Conservation (phyloP, 2,329 filamentous ascomycete genomes). For the Malbranchea zuffiana region DNA sequence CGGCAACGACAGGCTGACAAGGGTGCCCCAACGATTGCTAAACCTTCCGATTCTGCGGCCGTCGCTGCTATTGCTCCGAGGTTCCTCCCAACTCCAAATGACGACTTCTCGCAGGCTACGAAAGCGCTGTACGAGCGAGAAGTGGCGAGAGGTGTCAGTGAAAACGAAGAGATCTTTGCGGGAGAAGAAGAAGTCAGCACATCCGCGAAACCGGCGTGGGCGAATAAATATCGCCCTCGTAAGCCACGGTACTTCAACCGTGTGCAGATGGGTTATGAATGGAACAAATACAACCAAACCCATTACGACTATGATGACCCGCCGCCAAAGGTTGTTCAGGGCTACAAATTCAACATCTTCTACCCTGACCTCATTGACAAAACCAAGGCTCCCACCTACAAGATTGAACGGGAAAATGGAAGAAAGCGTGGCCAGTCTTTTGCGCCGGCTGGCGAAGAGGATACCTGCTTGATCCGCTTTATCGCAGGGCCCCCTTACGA, state of each 20-base stretch:
- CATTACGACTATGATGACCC: slow-evolving; percentile 99
- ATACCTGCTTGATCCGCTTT: slow-evolving; percentile 93
- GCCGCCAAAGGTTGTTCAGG: slow-evolving; percentile 93
- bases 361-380: slow-evolving; percentile 96
- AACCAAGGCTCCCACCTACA: slow-evolving; percentile 85
- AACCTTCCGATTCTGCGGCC: slow-evolving; percentile 27
- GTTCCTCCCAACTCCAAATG: slow-evolving; percentile 58
- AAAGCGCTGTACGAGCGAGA: slow-evolving; percentile 87
- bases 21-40: slow-evolving; percentile 20
- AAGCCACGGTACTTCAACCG: slow-evolving; percentile 97
- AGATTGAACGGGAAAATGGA: slow-evolving; percentile 87
- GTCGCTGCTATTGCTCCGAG: slow-evolving; percentile 50
- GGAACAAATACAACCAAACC: slow-evolving; percentile 99
- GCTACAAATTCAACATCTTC: slow-evolving; percentile 99
- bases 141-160: slow-evolving; percentile 77
- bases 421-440: slow-evolving; percentile 82
- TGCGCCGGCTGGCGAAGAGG: slow-evolving; percentile 86
- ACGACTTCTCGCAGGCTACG: slow-evolving; percentile 77
- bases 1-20: slow-evolving; percentile 36
- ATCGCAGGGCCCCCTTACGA: slow-evolving; percentile 92
- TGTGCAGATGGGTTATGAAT: slow-evolving; percentile 98
- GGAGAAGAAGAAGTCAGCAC: slow-evolving; percentile 70
- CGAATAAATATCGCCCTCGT: slow-evolving; percentile 71
- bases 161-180: slow-evolving; percentile 92
- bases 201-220: slow-evolving; percentile 60